These are phyloP conservation scores for Arxiozyma heterogenica DNA, from an alignment of 1,139 yeast genomes.

Conservation along the genomic window DNA sequence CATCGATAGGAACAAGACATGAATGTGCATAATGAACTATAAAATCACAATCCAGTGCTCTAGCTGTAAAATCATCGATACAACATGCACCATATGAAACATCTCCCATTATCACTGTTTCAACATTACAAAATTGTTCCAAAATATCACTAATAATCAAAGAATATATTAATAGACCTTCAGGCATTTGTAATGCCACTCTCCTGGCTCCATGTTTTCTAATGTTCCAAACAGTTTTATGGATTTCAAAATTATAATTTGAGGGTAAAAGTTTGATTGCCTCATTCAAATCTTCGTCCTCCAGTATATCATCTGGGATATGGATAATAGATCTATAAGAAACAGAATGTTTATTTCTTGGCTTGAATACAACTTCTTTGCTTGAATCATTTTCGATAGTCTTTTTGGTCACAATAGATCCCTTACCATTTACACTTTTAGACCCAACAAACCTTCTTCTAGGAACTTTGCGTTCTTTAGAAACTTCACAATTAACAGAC, in stretches of 20 bases:
- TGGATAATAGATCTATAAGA: conserved; percentile 64
- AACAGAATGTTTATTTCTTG: conserved; percentile 24
- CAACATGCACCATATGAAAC: conserved; percentile 99
- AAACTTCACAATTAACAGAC: not conserved
- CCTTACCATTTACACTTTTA: conserved; percentile 17
- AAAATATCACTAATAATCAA: conserved; percentile 79
- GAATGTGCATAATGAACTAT: conserved; percentile 96
- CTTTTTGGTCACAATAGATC: conserved; percentile 2
- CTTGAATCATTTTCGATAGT: conserved; percentile 11
- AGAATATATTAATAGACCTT: conserved; percentile 82
- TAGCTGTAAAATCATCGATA: conserved; percentile 91
- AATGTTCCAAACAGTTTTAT: conserved; percentile 91
- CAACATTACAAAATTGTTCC: conserved; percentile 83
- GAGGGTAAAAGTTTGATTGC: conserved; percentile 77
- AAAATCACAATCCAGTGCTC: conserved; percentile 86
- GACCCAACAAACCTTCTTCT: conserved; percentile 41
- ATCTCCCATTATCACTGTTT: conserved; percentile 95
- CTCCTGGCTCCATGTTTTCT: conserved; percentile 59
- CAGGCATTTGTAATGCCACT: conserved; percentile 97
- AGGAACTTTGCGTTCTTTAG: conserved; percentile 17
- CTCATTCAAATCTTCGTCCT: conserved; percentile 69
- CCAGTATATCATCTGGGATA: conserved; percentile 78
- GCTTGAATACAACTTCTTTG: conserved; percentile 26
- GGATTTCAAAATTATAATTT: conserved; percentile 91
- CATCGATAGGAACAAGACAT: conserved; percentile 90